phyloP scores from a whole-genome alignment of 306 rosid species.

The Glycine soja region DNA sequence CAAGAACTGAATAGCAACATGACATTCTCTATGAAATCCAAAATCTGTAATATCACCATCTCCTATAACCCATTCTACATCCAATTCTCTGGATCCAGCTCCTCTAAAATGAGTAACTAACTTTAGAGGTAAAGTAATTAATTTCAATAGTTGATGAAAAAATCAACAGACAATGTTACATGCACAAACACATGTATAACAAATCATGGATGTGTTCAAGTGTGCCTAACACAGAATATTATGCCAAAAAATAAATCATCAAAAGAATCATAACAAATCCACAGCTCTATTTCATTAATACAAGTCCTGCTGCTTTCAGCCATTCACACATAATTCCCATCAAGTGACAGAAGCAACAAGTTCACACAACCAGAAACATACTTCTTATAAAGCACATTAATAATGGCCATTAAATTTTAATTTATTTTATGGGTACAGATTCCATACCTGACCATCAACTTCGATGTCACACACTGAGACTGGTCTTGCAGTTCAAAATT shows the following conservation, averaged over 20 bases:
- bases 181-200: too few species aligned
- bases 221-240: neutral
- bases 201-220: neutral
- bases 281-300: neutral
- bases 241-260: conserved; percentile 14
- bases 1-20: conserved; percentile 7
- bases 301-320: conserved; percentile 1
- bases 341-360: conserved; percentile 3
- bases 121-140: neutral
- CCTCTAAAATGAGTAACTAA: neutral
- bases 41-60: neutral
- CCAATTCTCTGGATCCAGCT: neutral
- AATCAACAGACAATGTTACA: neutral
- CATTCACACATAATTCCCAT: conserved; percentile 15
- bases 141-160: neutral
- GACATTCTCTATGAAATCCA: conserved; percentile 6
- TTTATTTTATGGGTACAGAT: conserved; percentile 42
- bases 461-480: conserved; percentile 33
- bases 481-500: conserved; percentile 27
- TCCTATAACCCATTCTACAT: neutral
- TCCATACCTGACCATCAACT: conserved; percentile 52
- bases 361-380: neutral
- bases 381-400: conserved; percentile 36
- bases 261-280: neutral
- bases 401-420: conserved; percentile 24